Evolutionary conservation across 2,329 filamentous ascomycete species (phyloP).

Genomic region (Penicillium nordicum): DNA sequence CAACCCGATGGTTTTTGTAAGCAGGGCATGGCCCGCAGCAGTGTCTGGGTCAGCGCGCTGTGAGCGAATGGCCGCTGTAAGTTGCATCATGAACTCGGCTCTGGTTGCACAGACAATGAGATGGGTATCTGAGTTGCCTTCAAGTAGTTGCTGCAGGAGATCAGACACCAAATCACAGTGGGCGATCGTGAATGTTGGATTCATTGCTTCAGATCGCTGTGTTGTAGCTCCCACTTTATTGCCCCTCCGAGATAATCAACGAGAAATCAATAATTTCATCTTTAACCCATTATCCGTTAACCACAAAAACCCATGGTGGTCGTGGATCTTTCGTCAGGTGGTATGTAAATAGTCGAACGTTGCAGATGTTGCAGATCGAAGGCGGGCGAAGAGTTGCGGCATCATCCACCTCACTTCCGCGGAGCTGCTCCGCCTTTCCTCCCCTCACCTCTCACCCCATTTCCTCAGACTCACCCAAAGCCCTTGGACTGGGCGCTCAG

Average conservation of each 20-base stretch:
- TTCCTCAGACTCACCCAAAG: constrained; percentile 12
- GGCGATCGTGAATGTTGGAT: constrained; percentile 24
- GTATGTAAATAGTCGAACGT: not conserved
- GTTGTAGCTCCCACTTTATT: constrained; percentile 1
- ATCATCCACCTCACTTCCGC: constrained; percentile 11
- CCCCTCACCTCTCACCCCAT: constrained; percentile 17
- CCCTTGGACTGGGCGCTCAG: constrained; percentile 20
- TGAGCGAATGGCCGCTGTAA: constrained; percentile 50
- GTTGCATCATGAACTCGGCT: constrained; percentile 60
- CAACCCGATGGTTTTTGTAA: constrained; percentile 65
- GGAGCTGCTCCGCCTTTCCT: constrained; percentile 22
- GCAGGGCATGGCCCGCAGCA: constrained; percentile 42
- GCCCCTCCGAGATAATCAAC: not conserved
- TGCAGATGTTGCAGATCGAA: constrained; percentile 9
- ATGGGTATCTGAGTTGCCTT: constrained; percentile 55
- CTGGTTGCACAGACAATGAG: constrained; percentile 68
- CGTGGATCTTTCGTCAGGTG: not conserved
- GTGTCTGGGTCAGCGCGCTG: constrained; percentile 16
- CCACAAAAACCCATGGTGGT: not conserved
- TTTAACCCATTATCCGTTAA: not conserved
- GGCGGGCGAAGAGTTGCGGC: constrained; percentile 2
- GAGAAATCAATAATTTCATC: not conserved
- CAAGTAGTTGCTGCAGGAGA: constrained; percentile 63
- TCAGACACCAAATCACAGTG: constrained; percentile 52
- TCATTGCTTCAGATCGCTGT: constrained; percentile 12